Conservation (phyloP, 2,329 filamentous ascomycete genomes). For the Bipolaris sorokiniana region DNA sequence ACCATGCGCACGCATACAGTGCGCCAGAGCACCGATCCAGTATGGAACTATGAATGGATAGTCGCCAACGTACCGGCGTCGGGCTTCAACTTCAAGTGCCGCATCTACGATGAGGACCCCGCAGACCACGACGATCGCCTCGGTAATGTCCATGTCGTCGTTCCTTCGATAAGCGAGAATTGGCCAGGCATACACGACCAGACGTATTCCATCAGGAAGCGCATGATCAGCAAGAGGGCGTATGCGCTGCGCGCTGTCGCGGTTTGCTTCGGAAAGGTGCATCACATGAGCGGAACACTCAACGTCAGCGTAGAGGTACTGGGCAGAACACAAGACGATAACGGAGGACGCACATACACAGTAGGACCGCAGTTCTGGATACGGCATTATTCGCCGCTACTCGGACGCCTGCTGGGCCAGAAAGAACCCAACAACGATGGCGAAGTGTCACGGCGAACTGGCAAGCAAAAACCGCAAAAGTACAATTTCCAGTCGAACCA, state of each 20-base stretch:
- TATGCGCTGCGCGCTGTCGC: constrained; percentile 75
- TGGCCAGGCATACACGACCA: constrained; percentile 73
- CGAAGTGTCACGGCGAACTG: constrained; percentile 49
- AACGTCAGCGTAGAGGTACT: constrained; percentile 78
- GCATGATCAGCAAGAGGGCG: constrained; percentile 84
- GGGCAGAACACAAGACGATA: constrained; percentile 69
- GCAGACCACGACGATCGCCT: constrained; percentile 85
- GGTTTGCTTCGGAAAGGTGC: constrained; percentile 64
- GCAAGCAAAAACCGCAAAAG: constrained; percentile 62
- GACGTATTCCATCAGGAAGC: constrained; percentile 77
- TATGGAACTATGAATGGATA: constrained; percentile 85
- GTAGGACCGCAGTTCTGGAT: constrained; percentile 77
- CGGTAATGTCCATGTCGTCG: constrained; percentile 79
- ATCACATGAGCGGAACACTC: constrained; percentile 73
- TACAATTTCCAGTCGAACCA: constrained; percentile 95
- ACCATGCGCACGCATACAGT: constrained; percentile 77
- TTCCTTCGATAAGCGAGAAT: constrained; percentile 63
- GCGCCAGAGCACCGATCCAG: constrained; percentile 72
- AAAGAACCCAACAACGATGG: constrained; percentile 58
- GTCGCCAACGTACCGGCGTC: constrained; percentile 83
- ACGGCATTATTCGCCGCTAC: constrained; percentile 86
- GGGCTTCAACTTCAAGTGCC: constrained; percentile 84
- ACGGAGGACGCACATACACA: constrained; percentile 76
- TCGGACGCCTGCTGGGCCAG: constrained; percentile 77
- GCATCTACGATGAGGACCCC: constrained; percentile 88